Evolutionary conservation across 202 grass and related monocot species (phyloP).

Genomic region (Digitaria exilis): DNA sequence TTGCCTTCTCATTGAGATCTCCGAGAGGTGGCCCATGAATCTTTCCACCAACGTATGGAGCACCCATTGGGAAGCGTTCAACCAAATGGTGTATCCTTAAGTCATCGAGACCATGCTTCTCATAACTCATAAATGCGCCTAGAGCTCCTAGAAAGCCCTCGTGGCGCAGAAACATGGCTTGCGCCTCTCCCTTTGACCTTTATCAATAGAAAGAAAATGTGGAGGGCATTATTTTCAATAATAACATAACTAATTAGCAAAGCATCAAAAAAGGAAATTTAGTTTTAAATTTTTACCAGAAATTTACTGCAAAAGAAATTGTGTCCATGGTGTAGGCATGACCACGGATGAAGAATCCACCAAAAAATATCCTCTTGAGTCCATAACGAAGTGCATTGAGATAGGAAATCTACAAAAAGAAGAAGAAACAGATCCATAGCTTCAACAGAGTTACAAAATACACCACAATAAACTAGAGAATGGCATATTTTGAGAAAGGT

Average conservation of each 20-base stretch:
- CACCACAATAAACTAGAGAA: slow-evolving; percentile 3
- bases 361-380: slow-evolving; percentile 97
- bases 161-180: slow-evolving; percentile 97
- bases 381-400: slow-evolving; percentile 97
- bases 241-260: not conserved
- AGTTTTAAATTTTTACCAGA: slow-evolving; percentile 68
- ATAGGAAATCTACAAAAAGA: slow-evolving; percentile 77
- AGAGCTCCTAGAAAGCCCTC: slow-evolving; percentile 97
- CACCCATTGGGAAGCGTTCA: slow-evolving; percentile 98
- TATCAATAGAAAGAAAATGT: slow-evolving; percentile 22
- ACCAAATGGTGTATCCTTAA: slow-evolving; percentile 88
- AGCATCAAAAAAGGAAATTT: not conserved
- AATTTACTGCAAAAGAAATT: slow-evolving; percentile 96
- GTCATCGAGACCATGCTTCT: slow-evolving; percentile 96
- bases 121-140: slow-evolving; percentile 97
- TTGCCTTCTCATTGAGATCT: slow-evolving; percentile 94
- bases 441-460: slow-evolving; percentile 18
- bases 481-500: not conserved
- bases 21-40: slow-evolving; percentile 96
- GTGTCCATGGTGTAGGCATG: slow-evolving; percentile 99
- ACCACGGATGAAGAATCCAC: slow-evolving; percentile 97
- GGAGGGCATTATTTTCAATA: slow-evolving; percentile 27
- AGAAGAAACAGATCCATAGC: slow-evolving; percentile 28
- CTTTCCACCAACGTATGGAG: slow-evolving; percentile 91
- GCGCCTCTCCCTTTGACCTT: slow-evolving; percentile 91